Percentiles rank a stretch among this genome's conserved stretches.
phyloP scores from a whole-genome alignment of 2,329 filamentous ascomycete species.

The Ophiostoma sp. region DNA sequence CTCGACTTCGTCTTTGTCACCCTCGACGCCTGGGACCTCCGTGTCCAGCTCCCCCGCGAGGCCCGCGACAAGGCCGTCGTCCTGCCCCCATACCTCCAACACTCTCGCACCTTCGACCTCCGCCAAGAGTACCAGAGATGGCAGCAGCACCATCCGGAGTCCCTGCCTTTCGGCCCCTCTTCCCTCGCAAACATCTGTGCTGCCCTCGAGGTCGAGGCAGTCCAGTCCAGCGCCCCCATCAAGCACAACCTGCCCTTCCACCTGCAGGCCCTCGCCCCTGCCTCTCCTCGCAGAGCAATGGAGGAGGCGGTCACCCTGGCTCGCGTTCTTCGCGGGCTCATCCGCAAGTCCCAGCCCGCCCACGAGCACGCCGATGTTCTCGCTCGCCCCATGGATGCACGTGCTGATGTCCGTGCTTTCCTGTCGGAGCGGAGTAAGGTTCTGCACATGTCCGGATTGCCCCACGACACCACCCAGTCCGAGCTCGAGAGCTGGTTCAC shows the following conservation, averaged over 20 bases:
- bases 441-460: slow-evolving; percentile 92
- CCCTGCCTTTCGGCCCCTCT: slow-evolving; percentile 89
- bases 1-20: slow-evolving; percentile 98
- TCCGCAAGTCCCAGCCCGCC: slow-evolving; percentile 90
- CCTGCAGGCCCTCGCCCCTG: slow-evolving; percentile 88
- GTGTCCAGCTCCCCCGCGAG: slow-evolving; percentile 94
- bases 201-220: slow-evolving; percentile 93
- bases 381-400: slow-evolving; percentile 90
- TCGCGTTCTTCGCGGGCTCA: slow-evolving; percentile 83
- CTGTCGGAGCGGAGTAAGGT: slow-evolving; percentile 96
- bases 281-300: slow-evolving; percentile 92
- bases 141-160: slow-evolving; percentile 98
- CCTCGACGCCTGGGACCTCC: slow-evolving; percentile 95
- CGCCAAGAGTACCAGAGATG: slow-evolving; percentile 97
- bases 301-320: slow-evolving; percentile 94
- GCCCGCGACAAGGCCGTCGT: slow-evolving; percentile 97
- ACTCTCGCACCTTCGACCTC: slow-evolving; percentile 94
- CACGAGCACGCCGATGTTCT: slow-evolving; percentile 94
- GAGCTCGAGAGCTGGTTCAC: slow-evolving; percentile 99
- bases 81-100: slow-evolving; percentile 91
- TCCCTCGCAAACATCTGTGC: slow-evolving; percentile 97
- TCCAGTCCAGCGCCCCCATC: slow-evolving; percentile 94
- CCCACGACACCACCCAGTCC: slow-evolving; percentile 96
- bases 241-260: slow-evolving; percentile 99
- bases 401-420: slow-evolving; percentile 93